Evolutionary conservation across 805 yeast genomes (phyloP).

Genomic region (Sporopachydermia quercuum): DNA sequence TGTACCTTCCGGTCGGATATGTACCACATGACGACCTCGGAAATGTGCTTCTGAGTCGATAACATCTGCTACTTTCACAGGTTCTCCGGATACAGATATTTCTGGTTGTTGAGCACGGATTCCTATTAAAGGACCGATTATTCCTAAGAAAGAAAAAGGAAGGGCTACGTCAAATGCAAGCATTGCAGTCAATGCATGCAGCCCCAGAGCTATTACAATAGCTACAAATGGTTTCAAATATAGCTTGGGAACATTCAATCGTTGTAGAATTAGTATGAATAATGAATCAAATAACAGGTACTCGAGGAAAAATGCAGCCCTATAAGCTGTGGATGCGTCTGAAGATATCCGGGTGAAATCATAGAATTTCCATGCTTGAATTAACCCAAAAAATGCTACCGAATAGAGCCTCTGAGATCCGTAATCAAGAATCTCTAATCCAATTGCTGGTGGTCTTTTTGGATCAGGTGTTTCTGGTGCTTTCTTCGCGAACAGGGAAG

Average conservation of each 20-base stretch:
- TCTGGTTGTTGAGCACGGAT: constrained; percentile 10
- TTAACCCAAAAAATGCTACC: constrained; percentile 46
- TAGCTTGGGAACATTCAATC: constrained; percentile 62
- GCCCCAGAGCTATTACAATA: constrained; percentile 11
- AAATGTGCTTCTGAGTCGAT: constrained; percentile 39
- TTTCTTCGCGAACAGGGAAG: constrained; percentile 1
- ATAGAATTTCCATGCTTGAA: constrained; percentile 80
- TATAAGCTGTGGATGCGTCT: constrained; percentile 29
- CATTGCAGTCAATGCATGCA: constrained; percentile 12
- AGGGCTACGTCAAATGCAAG: constrained; percentile 7
- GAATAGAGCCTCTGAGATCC: constrained; percentile 64
- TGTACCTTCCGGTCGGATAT: constrained; percentile 82
- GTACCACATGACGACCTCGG: constrained; percentile 74
- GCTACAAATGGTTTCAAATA: constrained; percentile 15
- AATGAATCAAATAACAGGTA: constrained; percentile 61
- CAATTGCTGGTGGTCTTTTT: neutral
- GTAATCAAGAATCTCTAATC: constrained; percentile 36
- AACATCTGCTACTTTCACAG: constrained; percentile 16
- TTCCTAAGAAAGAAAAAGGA: neutral
- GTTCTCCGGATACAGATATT: constrained; percentile 18
- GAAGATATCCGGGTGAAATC: constrained; percentile 49
- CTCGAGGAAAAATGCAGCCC: constrained; percentile 49
- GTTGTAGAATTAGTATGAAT: constrained; percentile 56
- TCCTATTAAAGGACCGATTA: neutral
- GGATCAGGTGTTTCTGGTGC: neutral